A percentile compares a stretch with the other conserved stretches of the same genome.
phyloP scores from a whole-genome alignment of 805 yeast species.

The Spathaspora passalidarum region DNA sequence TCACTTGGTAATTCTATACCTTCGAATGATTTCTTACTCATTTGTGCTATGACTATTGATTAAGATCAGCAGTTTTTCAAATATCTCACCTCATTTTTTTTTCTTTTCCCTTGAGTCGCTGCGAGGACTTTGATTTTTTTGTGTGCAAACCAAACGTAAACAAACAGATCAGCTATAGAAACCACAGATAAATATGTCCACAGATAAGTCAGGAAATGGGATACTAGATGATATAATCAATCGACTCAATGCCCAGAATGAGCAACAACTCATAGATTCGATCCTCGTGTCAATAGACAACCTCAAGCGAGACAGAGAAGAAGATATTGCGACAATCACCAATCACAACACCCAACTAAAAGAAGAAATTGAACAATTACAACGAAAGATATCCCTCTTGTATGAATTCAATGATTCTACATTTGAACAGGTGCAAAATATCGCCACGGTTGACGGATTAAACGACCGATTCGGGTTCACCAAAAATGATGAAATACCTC shows the following conservation, averaged over 20 bases:
- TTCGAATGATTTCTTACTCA: conserved; percentile 36
- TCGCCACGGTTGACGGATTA: background rate
- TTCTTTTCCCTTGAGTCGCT: background rate
- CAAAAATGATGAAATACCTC: conserved; percentile 22
- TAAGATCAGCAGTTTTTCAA: background rate
- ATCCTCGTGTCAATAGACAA: background rate
- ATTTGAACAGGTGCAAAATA: conserved; percentile 12
- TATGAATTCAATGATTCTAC: conserved; percentile 20
- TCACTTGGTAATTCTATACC: conserved; percentile 38
- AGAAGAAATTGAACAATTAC: background rate
- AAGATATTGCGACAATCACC: background rate
- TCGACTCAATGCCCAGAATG: background rate
- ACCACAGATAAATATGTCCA: background rate
- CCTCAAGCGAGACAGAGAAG: conserved; percentile 7
- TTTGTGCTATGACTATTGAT: background rate
- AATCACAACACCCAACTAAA: background rate
- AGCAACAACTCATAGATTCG: background rate
- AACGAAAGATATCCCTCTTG: conserved; percentile 7
- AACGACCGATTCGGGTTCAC: background rate
- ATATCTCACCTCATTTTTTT: background rate
- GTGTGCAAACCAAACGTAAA: background rate
- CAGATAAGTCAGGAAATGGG: background rate
- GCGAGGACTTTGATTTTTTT: background rate
- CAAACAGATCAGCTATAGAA: background rate
- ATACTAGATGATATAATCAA: background rate